Conservation (phyloP, 2,329 filamentous ascomycete genomes). For the Colletotrichum theobromicola region DNA sequence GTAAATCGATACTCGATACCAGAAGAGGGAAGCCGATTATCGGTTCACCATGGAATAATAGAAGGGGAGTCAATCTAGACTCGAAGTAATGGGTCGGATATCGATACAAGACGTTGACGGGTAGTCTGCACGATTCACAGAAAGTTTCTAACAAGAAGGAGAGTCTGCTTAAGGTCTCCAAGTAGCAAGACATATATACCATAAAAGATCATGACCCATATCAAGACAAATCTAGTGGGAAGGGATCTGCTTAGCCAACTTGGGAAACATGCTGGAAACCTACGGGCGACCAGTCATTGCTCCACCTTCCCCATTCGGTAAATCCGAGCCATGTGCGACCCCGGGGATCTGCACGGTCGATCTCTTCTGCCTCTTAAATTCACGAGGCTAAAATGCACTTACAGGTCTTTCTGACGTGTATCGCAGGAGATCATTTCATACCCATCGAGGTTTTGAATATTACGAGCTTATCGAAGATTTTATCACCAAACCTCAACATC, state of each 20-base stretch:
- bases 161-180: neutral
- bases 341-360: neutral
- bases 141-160: accelerated
- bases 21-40: neutral
- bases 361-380: neutral
- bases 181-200: neutral
- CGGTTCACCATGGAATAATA: neutral
- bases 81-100: neutral
- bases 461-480: neutral
- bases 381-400: neutral
- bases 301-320: neutral
- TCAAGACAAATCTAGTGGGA: neutral
- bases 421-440: too few species aligned
- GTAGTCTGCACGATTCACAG: neutral
- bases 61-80: neutral
- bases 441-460: too few species aligned
- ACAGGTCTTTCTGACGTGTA: neutral
- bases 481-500: neutral
- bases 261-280: neutral
- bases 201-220: neutral
- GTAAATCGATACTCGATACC: neutral
- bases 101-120: neutral
- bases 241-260: neutral
- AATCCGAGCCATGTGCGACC: neutral
- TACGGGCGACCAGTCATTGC: neutral